Conservation (phyloP, 106 monocot species). For the Acorus gramineus region DNA sequence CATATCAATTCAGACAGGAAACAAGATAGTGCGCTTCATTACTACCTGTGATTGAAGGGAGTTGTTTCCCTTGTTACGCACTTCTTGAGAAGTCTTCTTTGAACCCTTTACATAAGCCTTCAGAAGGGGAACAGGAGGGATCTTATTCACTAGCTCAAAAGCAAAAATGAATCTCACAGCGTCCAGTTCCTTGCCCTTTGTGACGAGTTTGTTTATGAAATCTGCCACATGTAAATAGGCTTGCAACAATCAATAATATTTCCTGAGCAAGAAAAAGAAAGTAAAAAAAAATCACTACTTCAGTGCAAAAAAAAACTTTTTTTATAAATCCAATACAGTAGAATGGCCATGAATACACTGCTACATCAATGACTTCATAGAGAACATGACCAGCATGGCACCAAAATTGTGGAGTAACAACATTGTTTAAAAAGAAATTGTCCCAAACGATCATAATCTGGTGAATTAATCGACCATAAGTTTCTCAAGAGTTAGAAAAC, state of each 20-base stretch:
- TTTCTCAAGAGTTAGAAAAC: no score
- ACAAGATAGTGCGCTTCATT: not conserved
- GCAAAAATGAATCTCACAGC: constrained; percentile 48
- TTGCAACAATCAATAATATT: constrained; percentile 12
- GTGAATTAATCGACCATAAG: no score
- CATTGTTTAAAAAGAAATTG: no score
- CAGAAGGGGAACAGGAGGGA: constrained; percentile 44
- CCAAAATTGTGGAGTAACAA: no score
- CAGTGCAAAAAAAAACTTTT: no score
- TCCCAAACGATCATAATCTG: no score
- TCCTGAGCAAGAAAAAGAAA: not conserved
- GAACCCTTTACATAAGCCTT: constrained; percentile 34
- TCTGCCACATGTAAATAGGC: constrained; percentile 47
- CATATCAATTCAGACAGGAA: not conserved
- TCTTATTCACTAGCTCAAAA: constrained; percentile 34
- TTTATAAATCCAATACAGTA: no score
- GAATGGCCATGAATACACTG: no score
- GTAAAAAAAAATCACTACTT: not conserved
- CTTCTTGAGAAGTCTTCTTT: constrained; percentile 37
- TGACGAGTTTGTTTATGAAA: constrained; percentile 43
- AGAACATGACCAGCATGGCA: no score
- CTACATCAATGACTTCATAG: no score
- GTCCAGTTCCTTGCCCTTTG: constrained; percentile 46
- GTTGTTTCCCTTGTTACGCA: constrained; percentile 43
- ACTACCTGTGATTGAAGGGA: constrained; percentile 35